Evolutionary conservation across 768 basidiomycete species (phyloP).

Genomic region (Pulveroboletus ravenelii): DNA sequence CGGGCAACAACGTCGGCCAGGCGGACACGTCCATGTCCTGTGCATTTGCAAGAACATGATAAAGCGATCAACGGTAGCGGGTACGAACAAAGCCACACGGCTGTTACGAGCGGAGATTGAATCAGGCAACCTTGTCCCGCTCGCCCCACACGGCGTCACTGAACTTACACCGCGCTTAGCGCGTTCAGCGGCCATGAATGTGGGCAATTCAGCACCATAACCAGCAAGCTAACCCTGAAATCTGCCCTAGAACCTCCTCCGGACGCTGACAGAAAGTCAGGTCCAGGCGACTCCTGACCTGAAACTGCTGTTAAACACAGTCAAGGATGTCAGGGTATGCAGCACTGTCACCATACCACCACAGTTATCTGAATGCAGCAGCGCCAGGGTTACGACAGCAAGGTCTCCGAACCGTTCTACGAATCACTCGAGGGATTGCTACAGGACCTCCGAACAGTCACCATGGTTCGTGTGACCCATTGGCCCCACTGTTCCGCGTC

Average conservation of each 20-base stretch:
- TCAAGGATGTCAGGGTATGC: constrained; percentile 86
- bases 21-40: no score
- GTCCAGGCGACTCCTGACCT: constrained; percentile 68
- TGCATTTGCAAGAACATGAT: no score
- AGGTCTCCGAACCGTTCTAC: constrained; percentile 84
- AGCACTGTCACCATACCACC: constrained; percentile 13
- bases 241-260: constrained; percentile 70
- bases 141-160: constrained; percentile 30
- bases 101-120: constrained; percentile 27
- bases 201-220: background rate
- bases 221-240: constrained; percentile 1
- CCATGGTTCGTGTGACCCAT: constrained; percentile 45
- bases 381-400: constrained; percentile 52
- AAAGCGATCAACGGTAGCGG: background rate
- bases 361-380: constrained; percentile 20
- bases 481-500: constrained; percentile 21
- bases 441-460: constrained; percentile 75
- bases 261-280: constrained; percentile 77
- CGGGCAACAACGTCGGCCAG: background rate
- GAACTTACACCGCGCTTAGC: constrained; percentile 23
- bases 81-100: background rate
- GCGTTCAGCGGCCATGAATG: constrained; percentile 27
- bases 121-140: constrained; percentile 29
- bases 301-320: constrained; percentile 73
- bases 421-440: constrained; percentile 90